Base-by-base conservation (phyloP, 768 basidiomycete species). In the Suillus hirtellus region DNA sequence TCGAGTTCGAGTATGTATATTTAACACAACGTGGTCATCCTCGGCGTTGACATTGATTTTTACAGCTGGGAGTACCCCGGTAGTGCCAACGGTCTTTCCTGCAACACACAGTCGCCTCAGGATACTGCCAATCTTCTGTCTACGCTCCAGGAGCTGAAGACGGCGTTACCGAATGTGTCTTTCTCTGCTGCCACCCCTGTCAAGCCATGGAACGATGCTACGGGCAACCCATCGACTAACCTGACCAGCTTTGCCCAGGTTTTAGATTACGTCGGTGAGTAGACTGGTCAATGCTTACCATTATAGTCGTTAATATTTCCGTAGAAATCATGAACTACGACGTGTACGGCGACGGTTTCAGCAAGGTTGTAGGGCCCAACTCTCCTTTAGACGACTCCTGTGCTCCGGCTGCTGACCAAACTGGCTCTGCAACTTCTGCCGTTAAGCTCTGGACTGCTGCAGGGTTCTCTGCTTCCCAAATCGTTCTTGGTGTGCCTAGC, bases 21-120 rank as follows among this genome's bases (percentile, higher is more conserved):
- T 4, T 40, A 0, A 7, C 1, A 2, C n/a, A 7, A 44, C 8
- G 31, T 17, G 8, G 49, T 35, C 56, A 19, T 56, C 15, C 62
- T 68, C 21, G 69, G 19, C 27, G 1, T 5, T 21, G 37, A 1
- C n/a, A 19, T 61, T 54, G 35, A 11, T n/a, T 49, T 63, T 50
- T 53, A 61, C 64, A 92, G 91, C 71, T 95, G 93, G 93, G 94
- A 95, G 73, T 96, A 93, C 71, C 95, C 94, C 43, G 85, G 81
- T 44, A 58, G 56, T 9, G 76, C 76, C 12, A 78, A 77, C 52
- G 93, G 93, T 17, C 82, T 90, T 21, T 81, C 83, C 8, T 92
- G 91, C 71, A 96, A 96, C 76, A 73, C 73, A 7, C 74, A 86
- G 53, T 84, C 84, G 27, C 65, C 81, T 4, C 69, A 82, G 60